Evolutionary conservation across 164 flowering plant genomes (phyloP).

Genomic region (Malania oleifera): DNA sequence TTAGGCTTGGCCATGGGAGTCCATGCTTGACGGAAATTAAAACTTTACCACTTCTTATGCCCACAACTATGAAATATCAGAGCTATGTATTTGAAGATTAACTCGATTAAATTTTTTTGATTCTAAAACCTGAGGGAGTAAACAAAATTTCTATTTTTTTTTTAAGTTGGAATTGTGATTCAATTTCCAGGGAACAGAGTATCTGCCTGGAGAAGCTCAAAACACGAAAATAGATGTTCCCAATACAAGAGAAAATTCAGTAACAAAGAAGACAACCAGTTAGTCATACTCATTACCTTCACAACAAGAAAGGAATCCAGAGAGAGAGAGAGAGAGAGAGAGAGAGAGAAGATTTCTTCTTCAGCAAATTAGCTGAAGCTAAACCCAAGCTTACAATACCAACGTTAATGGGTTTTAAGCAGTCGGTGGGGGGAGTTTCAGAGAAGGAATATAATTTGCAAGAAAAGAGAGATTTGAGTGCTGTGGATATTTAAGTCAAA

Average conservation of each 20-base stretch:
- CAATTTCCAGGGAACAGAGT: background rate
- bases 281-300: conserved; percentile 20
- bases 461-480: conserved; percentile 4
- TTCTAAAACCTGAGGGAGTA: too few species aligned
- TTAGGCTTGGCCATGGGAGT: too few species aligned
- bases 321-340: conserved; percentile 4
- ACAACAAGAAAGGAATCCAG: conserved; percentile 1
- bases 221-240: background rate
- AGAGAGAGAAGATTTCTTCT: conserved; percentile 21
- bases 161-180: too few species aligned
- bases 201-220: background rate
- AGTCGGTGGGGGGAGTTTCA: conserved; percentile 12
- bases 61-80: too few species aligned
- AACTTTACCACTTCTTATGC: too few species aligned
- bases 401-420: conserved; percentile 8
- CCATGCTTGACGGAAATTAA: too few species aligned
- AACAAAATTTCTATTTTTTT: too few species aligned
- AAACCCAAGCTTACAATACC: conserved; percentile 12
- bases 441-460: conserved; percentile 8
- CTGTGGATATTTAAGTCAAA: conserved; percentile 5
- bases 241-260: background rate
- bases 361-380: conserved; percentile 30
- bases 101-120: too few species aligned
- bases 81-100: too few species aligned
- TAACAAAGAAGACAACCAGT: conserved; percentile 2